phyloP scores from a whole-genome alignment of 768 basidiomycete genomes.

The Tephrocybe sp. region DNA sequence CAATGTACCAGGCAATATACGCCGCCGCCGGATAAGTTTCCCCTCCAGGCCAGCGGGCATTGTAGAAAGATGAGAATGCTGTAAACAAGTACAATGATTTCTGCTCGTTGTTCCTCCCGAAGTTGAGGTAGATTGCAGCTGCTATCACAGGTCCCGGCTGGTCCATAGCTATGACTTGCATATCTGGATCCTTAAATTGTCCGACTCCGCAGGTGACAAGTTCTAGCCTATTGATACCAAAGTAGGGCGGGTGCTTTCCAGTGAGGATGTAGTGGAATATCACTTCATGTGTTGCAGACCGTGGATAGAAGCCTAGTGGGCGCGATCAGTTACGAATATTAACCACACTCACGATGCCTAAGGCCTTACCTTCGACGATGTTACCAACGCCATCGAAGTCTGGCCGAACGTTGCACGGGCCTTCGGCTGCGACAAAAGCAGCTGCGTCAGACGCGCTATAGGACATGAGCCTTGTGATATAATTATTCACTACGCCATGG shows the following conservation, averaged over 20 bases:
- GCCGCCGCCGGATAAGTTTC: too few relatives aligned
- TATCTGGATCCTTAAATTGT: slow-evolving; percentile 1
- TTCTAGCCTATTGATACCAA: neutral
- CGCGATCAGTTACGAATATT: neutral
- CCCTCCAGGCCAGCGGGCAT: too few relatives aligned
- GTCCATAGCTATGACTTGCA: slow-evolving; percentile 4
- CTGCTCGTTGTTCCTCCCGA: too few relatives aligned
- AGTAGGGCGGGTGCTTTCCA: neutral
- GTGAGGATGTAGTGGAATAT: slow-evolving; percentile 1
- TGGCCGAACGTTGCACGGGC: neutral
- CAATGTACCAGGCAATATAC: too few relatives aligned
- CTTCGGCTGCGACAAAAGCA: neutral
- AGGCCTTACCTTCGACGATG: neutral
- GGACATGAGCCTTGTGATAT: neutral
- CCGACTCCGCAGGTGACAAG: slow-evolving; percentile 1
- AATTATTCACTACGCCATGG: neutral
- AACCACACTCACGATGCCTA: too few relatives aligned
- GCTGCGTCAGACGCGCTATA: neutral
- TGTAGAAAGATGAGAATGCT: too few relatives aligned
- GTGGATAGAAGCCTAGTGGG: neutral
- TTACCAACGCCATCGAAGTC: neutral
- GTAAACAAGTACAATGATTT: too few relatives aligned
- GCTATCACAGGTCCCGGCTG: neutral
- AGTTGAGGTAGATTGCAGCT: neutral
- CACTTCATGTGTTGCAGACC: neutral